phyloP scores from a whole-genome alignment of 306 rosid species.

The Datisca glomerata region DNA sequence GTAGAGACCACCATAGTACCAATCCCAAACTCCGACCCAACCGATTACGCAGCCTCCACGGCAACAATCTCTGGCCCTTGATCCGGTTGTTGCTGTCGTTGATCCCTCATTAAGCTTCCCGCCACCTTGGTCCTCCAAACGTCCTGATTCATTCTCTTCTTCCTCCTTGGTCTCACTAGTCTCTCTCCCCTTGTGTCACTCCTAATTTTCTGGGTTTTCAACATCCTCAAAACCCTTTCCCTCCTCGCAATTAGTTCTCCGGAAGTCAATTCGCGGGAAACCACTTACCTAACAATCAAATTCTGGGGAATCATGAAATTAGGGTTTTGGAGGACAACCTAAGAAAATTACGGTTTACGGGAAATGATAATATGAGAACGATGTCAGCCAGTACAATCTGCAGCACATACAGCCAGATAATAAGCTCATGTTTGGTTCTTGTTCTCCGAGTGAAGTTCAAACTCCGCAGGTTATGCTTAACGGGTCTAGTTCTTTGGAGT shows the following conservation, averaged over 20 bases:
- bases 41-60: constrained; percentile 12
- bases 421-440: constrained; percentile 60
- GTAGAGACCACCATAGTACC: constrained; percentile 33
- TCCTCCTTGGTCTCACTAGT: constrained; percentile 49
- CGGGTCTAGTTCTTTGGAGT: constrained; percentile 22
- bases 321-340: constrained; percentile 33
- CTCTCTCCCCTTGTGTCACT: constrained; percentile 30
- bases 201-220: constrained; percentile 41
- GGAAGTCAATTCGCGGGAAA: constrained; percentile 8
- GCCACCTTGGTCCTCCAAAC: constrained; percentile 39
- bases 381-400: too few species aligned
- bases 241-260: constrained; percentile 20
- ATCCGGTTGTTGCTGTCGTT: constrained; percentile 81
- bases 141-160: constrained; percentile 33
- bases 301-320: constrained; percentile 15
- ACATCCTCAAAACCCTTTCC: constrained; percentile 40
- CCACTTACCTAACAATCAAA: constrained; percentile 23
- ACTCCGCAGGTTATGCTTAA: constrained; percentile 18
- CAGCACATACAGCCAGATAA: constrained; percentile 35
- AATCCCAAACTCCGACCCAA: constrained; percentile 4
- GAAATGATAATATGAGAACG: constrained; percentile 15
- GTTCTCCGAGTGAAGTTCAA: constrained; percentile 31
- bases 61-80: constrained; percentile 37
- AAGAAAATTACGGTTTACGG: constrained; percentile 45
- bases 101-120: constrained; percentile 54